These are phyloP conservation scores for Pythium utonaiense DNA, from an alignment of 352 stramenopile genomes.

Conservation along the genomic window DNA sequence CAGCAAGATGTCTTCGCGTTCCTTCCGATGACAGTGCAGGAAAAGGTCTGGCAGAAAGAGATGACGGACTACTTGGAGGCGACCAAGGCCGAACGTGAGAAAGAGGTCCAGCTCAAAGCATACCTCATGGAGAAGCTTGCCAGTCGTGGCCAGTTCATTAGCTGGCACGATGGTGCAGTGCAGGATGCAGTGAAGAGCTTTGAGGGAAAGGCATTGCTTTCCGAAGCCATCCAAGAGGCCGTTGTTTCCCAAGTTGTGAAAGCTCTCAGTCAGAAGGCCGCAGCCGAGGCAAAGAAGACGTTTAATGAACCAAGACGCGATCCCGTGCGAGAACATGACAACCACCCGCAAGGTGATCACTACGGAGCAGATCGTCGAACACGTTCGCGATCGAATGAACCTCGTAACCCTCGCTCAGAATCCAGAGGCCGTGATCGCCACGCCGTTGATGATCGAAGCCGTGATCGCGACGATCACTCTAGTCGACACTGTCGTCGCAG, in stretches of 20 bases:
- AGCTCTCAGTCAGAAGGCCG: conserved; percentile 4
- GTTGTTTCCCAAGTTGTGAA: conserved; percentile 20
- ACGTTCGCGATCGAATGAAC: neutral
- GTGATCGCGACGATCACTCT: neutral
- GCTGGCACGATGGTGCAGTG: conserved; percentile 18
- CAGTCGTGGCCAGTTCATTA: conserved; percentile 11
- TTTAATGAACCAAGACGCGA: neutral
- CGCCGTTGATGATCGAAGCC: neutral
- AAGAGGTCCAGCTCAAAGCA: conserved; percentile 4
- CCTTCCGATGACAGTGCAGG: conserved; percentile 26
- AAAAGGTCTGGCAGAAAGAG: conserved; percentile 31
- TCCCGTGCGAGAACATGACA: neutral
- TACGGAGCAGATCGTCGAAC: neutral
- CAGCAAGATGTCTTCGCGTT: conserved; percentile 19
- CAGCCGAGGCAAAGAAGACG: conserved; percentile 2
- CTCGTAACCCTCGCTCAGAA: neutral
- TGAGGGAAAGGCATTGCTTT: neutral
- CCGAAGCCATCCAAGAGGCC: conserved; percentile 15
- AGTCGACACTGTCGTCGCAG: neutral
- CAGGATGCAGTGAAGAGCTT: conserved; percentile 11
- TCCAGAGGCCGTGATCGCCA: neutral
- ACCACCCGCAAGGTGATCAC: neutral
- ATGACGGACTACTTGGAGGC: conserved; percentile 18
- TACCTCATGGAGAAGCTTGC: conserved; percentile 17
- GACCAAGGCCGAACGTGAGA: conserved; percentile 18